Base-by-base conservation (phyloP, 2,329 filamentous ascomycete genomes). In the Calonectria pteridis region DNA sequence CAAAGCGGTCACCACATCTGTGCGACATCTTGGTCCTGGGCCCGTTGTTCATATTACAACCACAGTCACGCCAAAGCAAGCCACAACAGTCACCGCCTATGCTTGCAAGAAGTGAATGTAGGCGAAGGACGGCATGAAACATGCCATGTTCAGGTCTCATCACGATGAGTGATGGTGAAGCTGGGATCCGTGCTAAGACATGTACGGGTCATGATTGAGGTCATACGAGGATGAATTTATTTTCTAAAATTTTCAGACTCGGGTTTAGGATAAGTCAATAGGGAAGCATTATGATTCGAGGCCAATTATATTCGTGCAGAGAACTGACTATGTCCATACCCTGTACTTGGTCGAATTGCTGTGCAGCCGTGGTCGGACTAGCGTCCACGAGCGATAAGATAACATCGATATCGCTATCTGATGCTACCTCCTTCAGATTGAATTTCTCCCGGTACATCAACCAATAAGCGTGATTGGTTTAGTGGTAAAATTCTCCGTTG, bases 401-500 rank as follows among this genome's bases (percentile, higher is more conserved):
- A 40, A 40, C 18, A 6, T 7, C 18, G 6, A 3, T n/a, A 0
- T n/a, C 18, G 7, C 9, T 20, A 10, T n/a, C 16, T 2, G 3
- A 0, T 0, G 10, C n/a, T 16, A 23, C 4, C 1, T 23, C 23
- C 43, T 46, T 46, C 11, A 9, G 1, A 11, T 23, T 13, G 3
- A 11, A 11, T 23, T 13, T 20, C 3, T 13, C 9, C 4, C 2
- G 2, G 1, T 0, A 2, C 2, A 3, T 10, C 43, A 46, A 23
- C 43, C 43, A 46, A 46, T 23, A 4, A 46, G 43, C 43, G 43
- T 46, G 43, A 46, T 46, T 46, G 43, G 43, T 46, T 46, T 46
- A 46, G 43, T 46, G 43, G 43, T 46, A 46, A 46, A 46, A 46
- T 46, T 46, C 43, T 46, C 43, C 43, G 43, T 46, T 46, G 43